phyloP scores from a whole-genome alignment of 208 protist species.

The Wallacemonas sp. region DNA sequence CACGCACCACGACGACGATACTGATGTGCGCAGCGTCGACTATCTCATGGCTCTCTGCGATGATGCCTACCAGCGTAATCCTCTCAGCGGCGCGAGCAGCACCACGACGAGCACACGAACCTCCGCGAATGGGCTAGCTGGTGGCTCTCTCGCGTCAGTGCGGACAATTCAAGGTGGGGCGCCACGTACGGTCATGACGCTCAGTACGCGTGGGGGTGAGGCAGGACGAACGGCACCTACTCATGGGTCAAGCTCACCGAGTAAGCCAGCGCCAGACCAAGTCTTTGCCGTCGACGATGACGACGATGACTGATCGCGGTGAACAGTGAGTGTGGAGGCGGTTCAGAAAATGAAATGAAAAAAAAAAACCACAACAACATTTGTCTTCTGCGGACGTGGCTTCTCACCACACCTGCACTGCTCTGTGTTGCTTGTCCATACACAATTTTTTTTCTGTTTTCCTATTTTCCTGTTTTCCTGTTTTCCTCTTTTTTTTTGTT shows the following conservation, averaged over 20 bases:
- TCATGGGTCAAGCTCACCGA: background rate
- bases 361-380: background rate
- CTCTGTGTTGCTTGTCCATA: no score
- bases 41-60: constrained; percentile 70
- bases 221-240: background rate
- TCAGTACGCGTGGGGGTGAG: background rate
- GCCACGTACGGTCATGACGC: background rate
- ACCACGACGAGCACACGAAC: background rate
- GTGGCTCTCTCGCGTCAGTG: background rate
- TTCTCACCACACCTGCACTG: no score
- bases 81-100: constrained; percentile 31
- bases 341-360: constrained; percentile 16
- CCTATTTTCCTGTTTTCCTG: background rate
- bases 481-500: constrained; percentile 8
- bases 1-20: no score
- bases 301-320: constrained; percentile 8
- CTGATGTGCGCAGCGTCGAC: constrained; percentile 51
- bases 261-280: background rate
- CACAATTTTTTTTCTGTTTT: background rate
- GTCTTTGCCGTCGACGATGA: constrained; percentile 5
- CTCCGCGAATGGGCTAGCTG: background rate
- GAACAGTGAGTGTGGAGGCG: constrained; percentile 14
- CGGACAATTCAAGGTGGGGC: background rate
- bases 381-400: background rate
- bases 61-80: constrained; percentile 50